These are phyloP conservation scores for Pseudopyricularia cyperi DNA, from an alignment of 2,329 filamentous ascomycete genomes.

Conservation along the genomic window DNA sequence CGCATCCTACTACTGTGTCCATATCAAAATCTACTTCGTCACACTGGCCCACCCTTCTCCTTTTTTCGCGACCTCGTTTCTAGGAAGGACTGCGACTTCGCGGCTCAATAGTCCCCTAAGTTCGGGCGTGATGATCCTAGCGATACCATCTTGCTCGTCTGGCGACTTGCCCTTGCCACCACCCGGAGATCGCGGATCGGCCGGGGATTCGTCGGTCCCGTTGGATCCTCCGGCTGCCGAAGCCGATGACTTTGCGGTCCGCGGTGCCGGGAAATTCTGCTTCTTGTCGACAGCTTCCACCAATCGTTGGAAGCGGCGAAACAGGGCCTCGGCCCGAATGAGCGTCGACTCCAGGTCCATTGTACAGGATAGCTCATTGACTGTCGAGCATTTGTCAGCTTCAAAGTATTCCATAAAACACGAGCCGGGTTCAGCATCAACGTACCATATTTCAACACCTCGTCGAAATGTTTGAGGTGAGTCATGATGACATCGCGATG, in stretches of 20 bases:
- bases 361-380: slow-evolving; percentile 87
- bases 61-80: slow-evolving; percentile 1
- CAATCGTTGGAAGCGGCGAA: slow-evolving; percentile 73
- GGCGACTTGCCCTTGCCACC: slow-evolving; percentile 5
- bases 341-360: slow-evolving; percentile 85
- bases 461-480: slow-evolving; percentile 88
- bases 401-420: no score
- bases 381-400: slow-evolving; percentile 27
- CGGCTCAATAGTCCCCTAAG: slow-evolving; percentile 38
- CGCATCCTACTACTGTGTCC: no score
- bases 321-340: slow-evolving; percentile 77
- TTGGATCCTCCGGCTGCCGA: not conserved
- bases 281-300: slow-evolving; percentile 91
- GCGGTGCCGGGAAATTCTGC: slow-evolving; percentile 60
- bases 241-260: slow-evolving; percentile 11
- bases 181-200: slow-evolving; percentile 4
- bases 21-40: not conserved
- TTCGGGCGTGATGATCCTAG: slow-evolving; percentile 43
- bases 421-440: slow-evolving; percentile 7
- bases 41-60: slow-evolving; percentile 6
- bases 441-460: slow-evolving; percentile 90
- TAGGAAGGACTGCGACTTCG: slow-evolving; percentile 22
- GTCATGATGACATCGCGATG: slow-evolving; percentile 94
- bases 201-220: slow-evolving; percentile 1
- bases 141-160: slow-evolving; percentile 1